These are phyloP conservation scores for Stylosanthes scabra DNA, from an alignment of 331 rosid genomes.

Conservation along the genomic window DNA sequence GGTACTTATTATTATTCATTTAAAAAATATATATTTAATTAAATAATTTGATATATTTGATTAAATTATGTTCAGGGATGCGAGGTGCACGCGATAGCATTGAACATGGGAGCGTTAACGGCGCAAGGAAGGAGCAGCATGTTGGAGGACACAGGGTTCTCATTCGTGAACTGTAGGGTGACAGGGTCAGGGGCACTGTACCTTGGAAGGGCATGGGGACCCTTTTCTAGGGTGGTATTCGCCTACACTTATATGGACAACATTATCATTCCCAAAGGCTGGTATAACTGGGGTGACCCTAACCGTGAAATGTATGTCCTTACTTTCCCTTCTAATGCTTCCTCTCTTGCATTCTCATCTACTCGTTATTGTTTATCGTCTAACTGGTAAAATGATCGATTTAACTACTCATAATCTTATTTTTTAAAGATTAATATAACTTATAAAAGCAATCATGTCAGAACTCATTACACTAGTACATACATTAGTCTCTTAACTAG, in stretches of 20 bases:
- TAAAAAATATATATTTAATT: too few relatives aligned
- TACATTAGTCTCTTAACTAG: too few relatives aligned
- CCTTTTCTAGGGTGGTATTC: constrained; percentile 90
- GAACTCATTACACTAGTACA: too few relatives aligned
- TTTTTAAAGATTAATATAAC: too few relatives aligned
- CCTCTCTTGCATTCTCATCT: background rate
- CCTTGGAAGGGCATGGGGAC: constrained; percentile 99
- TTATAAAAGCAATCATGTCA: too few relatives aligned
- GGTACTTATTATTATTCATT: constrained; percentile 42
- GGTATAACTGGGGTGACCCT: constrained; percentile 99
- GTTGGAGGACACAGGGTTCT: constrained; percentile 92
- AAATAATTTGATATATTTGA: background rate
- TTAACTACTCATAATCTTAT: too few relatives aligned
- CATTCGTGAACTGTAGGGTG: constrained; percentile 95
- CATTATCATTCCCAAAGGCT: constrained; percentile 94
- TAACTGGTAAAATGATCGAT: too few relatives aligned
- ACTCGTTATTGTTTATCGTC: too few relatives aligned
- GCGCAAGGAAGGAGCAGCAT: constrained; percentile 91
- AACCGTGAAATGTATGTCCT: constrained; percentile 77
- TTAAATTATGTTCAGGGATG: constrained; percentile 59
- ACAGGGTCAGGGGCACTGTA: constrained; percentile 98
- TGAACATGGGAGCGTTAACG: constrained; percentile 73
- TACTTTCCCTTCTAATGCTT: constrained; percentile 25
- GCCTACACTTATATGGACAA: constrained; percentile 95
- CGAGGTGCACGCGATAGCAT: constrained; percentile 96